A percentile compares a stretch with the other conserved stretches of the same genome.
phyloP scores from a whole-genome alignment of 805 yeast species.

The Lachancea dasiensis region DNA sequence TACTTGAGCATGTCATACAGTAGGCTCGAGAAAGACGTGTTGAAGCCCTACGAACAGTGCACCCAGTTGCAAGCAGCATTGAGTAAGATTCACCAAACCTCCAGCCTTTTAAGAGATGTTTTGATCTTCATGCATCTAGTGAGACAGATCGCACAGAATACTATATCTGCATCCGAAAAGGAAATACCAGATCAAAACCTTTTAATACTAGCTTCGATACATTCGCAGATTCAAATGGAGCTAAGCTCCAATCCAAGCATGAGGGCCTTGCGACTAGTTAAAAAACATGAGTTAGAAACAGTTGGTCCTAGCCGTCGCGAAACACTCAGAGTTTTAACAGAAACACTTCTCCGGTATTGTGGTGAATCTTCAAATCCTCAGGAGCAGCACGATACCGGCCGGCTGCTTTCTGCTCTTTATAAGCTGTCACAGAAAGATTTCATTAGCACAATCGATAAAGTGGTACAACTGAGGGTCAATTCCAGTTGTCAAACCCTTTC shows the following conservation, averaged over 20 bases:
- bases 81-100: constrained; percentile 31
- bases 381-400: constrained; percentile 9
- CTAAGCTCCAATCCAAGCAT: constrained; percentile 25
- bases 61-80: constrained; percentile 27
- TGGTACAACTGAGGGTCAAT: constrained; percentile 18
- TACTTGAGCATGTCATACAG: constrained; percentile 28
- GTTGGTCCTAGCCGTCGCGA: constrained; percentile 20
- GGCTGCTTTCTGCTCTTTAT: constrained; percentile 15
- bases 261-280: constrained; percentile 24
- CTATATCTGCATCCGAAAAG: background rate
- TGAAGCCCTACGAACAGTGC: constrained; percentile 27
- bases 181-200: constrained; percentile 11
- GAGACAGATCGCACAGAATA: constrained; percentile 14
- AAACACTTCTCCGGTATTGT: constrained; percentile 14
- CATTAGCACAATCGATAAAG: constrained; percentile 18
- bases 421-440: constrained; percentile 24
- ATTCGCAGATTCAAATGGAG: constrained; percentile 23
- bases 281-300: constrained; percentile 18
- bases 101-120: constrained; percentile 27
- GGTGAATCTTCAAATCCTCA: constrained; percentile 10
- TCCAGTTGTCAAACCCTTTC: constrained; percentile 18
- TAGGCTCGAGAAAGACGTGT: constrained; percentile 26
- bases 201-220: constrained; percentile 21
- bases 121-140: constrained; percentile 25
- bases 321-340: constrained; percentile 16